Percentiles rank a stretch among this genome's conserved stretches.
phyloP scores from a whole-genome alignment of 2,329 filamentous ascomycete species.

The Aspergillus fumigatiaffinis region DNA sequence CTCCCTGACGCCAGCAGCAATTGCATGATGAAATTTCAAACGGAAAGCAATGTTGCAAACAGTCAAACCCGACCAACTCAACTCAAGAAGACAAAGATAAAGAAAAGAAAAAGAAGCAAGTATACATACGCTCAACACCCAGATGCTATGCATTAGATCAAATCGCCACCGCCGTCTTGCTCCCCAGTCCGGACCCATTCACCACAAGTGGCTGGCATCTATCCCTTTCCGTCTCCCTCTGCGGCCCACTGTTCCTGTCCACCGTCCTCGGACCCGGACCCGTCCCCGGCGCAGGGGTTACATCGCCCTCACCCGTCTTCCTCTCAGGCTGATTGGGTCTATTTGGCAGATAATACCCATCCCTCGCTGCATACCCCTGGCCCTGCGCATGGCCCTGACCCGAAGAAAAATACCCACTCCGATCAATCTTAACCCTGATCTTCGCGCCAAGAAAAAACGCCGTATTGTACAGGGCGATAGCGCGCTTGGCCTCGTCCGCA shows the following conservation, averaged over 20 bases:
- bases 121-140: not conserved
- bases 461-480: conserved; percentile 31
- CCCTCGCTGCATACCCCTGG: not conserved
- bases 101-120: not conserved
- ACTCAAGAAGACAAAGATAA: not conserved
- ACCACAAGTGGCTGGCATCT: conserved; percentile 29
- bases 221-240: not conserved
- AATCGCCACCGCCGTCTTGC: conserved; percentile 11
- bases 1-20: not conserved
- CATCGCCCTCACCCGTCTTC: not conserved
- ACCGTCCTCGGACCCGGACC: not conserved
- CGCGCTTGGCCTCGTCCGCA: conserved; percentile 34
- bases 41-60: not conserved
- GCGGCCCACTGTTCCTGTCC: not conserved
- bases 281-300: not conserved
- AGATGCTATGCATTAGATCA: conserved; percentile 2
- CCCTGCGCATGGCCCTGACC: conserved; percentile 1
- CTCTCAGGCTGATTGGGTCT: not conserved
- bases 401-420: conserved; percentile 10
- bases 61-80: too few species aligned
- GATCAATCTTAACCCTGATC: conserved; percentile 33
- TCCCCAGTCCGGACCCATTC: conserved; percentile 29
- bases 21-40: not conserved
- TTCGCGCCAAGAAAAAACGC: conserved; percentile 28
- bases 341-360: not conserved